Percentiles rank a stretch among this genome's conserved stretches.
phyloP scores from a whole-genome alignment of 2,329 filamentous ascomycete species.

The Peltaster fructicola region DNA sequence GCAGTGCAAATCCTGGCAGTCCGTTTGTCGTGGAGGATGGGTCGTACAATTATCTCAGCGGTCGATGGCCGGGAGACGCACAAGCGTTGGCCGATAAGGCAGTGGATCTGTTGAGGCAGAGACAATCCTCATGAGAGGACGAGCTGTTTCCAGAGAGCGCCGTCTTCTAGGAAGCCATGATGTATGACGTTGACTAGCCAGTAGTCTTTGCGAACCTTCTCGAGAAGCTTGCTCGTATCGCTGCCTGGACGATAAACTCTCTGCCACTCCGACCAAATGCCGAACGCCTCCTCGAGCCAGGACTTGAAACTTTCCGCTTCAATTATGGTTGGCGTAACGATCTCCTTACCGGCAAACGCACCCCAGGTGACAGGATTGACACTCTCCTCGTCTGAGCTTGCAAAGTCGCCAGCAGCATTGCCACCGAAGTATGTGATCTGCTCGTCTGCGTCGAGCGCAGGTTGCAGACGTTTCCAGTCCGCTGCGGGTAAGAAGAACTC shows the following conservation, averaged over 20 bases:
- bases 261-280: constrained; percentile 89
- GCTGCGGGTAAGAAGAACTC: constrained; percentile 73
- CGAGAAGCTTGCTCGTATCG: constrained; percentile 53
- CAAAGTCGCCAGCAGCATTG: constrained; percentile 61
- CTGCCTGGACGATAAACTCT: constrained; percentile 65
- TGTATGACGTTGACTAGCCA: constrained; percentile 90
- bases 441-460: constrained; percentile 46
- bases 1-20: constrained; percentile 18
- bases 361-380: constrained; percentile 97
- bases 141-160: constrained; percentile 64
- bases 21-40: constrained; percentile 3
- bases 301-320: constrained; percentile 86
- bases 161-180: constrained; percentile 54
- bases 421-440: constrained; percentile 75
- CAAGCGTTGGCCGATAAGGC: too few species aligned
- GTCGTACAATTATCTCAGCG: too few species aligned
- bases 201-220: constrained; percentile 46
- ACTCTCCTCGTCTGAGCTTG: constrained; percentile 44
- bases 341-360: constrained; percentile 87
- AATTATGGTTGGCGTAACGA: constrained; percentile 89
- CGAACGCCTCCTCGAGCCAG: constrained; percentile 91
- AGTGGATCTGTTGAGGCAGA: too few species aligned
- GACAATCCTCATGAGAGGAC: too few species aligned
- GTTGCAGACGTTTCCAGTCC: constrained; percentile 53
- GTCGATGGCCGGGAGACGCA: too few species aligned